A percentile compares a stretch with the other conserved stretches of the same genome.
Evolutionary conservation across 331 rosid genomes (phyloP).

Genomic region (Acacia concinna): DNA sequence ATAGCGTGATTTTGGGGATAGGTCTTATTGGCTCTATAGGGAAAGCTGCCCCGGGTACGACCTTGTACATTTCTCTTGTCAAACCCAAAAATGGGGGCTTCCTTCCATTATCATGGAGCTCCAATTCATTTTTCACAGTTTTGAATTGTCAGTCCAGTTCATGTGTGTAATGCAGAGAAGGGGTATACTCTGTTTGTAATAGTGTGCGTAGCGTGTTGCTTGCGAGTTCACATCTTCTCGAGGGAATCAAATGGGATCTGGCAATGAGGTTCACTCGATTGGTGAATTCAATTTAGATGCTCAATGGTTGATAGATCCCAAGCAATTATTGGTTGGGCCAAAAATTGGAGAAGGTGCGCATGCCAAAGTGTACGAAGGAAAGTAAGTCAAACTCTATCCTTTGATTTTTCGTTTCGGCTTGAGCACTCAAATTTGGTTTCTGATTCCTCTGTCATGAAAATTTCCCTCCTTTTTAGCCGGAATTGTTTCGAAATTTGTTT

Average conservation of each 20-base stretch:
- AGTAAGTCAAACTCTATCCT: slow-evolving; percentile 66
- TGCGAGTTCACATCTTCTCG: slow-evolving; percentile 32
- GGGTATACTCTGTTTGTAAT: slow-evolving; percentile 29
- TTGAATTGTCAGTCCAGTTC: slow-evolving; percentile 25
- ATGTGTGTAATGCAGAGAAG: slow-evolving; percentile 30
- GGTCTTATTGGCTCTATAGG: slow-evolving; percentile 28
- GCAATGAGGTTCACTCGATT: slow-evolving; percentile 74
- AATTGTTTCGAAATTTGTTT: slow-evolving; percentile 23
- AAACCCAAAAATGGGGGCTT: background rate
- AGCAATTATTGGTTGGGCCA: slow-evolving; percentile 82
- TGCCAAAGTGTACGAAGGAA: slow-evolving; percentile 95
- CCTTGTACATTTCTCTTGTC: slow-evolving; percentile 30
- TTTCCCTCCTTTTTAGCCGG: background rate
- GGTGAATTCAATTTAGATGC: slow-evolving; percentile 68
- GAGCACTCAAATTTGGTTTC: slow-evolving; percentile 30
- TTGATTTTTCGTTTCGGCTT: background rate
- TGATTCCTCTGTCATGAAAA: background rate
- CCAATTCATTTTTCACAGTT: slow-evolving; percentile 8
- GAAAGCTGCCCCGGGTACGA: slow-evolving; percentile 34
- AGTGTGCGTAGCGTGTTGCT: slow-evolving; percentile 33
- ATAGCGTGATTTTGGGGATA: slow-evolving; percentile 63
- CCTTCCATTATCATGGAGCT: slow-evolving; percentile 17
- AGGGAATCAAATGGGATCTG: slow-evolving; percentile 73
- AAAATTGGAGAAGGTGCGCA: slow-evolving; percentile 95
- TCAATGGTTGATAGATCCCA: slow-evolving; percentile 90